A percentile compares a stretch with the other conserved stretches of the same genome.
phyloP scores from a whole-genome alignment of 768 basidiomycete species.

The Phaeotremella fagi region DNA sequence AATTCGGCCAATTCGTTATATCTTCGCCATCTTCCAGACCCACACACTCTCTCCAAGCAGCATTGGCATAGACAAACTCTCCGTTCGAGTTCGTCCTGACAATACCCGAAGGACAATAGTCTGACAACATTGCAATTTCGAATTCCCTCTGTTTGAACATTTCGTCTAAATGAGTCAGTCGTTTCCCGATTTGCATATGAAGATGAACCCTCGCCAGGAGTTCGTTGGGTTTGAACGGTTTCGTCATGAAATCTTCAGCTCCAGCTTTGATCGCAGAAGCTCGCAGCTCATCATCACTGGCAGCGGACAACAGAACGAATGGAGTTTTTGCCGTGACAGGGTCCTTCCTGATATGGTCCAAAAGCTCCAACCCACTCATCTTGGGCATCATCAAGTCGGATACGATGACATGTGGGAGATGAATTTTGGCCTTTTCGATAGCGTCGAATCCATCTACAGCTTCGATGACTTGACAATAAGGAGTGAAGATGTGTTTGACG shows the following conservation, averaged over 20 bases:
- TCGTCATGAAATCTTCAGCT: slow-evolving; percentile 47
- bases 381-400: slow-evolving; percentile 48
- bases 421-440: slow-evolving; percentile 14
- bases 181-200: slow-evolving; percentile 50
- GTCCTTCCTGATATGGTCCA: slow-evolving; percentile 27
- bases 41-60: slow-evolving; percentile 1
- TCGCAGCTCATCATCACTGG: slow-evolving; percentile 41
- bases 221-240: slow-evolving; percentile 48
- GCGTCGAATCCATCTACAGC: slow-evolving; percentile 42
- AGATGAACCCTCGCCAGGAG: slow-evolving; percentile 48
- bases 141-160: slow-evolving; percentile 15
- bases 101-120: slow-evolving; percentile 30
- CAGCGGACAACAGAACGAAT: slow-evolving; percentile 45
- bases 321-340: slow-evolving; percentile 27
- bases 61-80: slow-evolving; percentile 15
- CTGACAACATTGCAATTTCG: slow-evolving; percentile 22
- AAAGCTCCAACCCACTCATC: slow-evolving; percentile 25
- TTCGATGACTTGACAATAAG: slow-evolving; percentile 43
- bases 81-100: slow-evolving; percentile 17
- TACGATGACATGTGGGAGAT: slow-evolving; percentile 40
- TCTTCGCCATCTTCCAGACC: slow-evolving; percentile 4
- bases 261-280: slow-evolving; percentile 42
- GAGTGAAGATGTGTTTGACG: slow-evolving; percentile 38
- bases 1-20: slow-evolving; percentile 14
- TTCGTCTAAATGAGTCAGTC: slow-evolving; percentile 21